A percentile compares a stretch with the other conserved stretches of the same genome.
phyloP scores from a whole-genome alignment of 257 asterid species.

The Solanum virginianum region DNA sequence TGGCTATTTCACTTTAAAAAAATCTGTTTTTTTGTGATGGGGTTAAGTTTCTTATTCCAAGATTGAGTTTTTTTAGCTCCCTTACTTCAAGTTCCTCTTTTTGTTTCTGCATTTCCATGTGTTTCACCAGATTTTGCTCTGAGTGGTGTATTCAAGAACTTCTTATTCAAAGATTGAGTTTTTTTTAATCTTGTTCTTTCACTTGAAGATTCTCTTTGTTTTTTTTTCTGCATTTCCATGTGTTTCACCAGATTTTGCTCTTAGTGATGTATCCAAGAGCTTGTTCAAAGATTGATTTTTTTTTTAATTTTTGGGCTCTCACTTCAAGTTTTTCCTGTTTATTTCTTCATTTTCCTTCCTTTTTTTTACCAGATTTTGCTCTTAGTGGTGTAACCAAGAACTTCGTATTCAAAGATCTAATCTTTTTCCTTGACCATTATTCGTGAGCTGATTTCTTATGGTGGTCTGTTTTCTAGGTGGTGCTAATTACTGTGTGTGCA shows the following conservation, averaged over 20 bases:
- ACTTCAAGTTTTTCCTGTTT: not conserved
- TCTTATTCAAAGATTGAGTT: not conserved
- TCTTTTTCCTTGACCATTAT: not conserved
- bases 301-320: not conserved
- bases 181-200: not conserved
- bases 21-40: not conserved
- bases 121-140: not conserved
- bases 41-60: not conserved
- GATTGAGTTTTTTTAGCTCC: not conserved
- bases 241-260: not conserved
- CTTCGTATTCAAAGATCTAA: not conserved
- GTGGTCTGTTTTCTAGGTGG: conserved; percentile 12
- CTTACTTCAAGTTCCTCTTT: not conserved
- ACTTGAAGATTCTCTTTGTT: not conserved
- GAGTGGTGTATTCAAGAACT: not conserved
- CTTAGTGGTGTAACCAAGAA: not conserved
- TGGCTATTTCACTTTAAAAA: not conserved
- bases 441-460: conserved; percentile 11
- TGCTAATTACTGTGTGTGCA: conserved; percentile 62
- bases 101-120: not conserved
- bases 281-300: not conserved
- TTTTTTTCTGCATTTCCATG: not conserved
- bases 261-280: not conserved
- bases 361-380: not conserved
- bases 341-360: not conserved